Evolutionary conservation across 768 basidiomycete species (phyloP).

Genomic region (Suillus americanus): DNA sequence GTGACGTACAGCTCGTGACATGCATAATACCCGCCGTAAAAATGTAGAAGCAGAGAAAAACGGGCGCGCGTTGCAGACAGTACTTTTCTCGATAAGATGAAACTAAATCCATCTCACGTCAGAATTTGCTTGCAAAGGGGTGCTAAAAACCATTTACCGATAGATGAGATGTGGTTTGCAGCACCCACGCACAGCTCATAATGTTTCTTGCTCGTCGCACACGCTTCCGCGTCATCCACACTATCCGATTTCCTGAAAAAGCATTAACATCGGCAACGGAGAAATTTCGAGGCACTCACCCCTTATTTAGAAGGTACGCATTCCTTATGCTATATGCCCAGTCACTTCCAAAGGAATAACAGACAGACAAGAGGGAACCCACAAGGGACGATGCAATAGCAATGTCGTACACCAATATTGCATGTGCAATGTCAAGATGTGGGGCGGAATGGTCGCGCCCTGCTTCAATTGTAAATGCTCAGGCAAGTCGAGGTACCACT

Average conservation of each 20-base stretch:
- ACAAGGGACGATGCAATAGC: slow-evolving; percentile 79
- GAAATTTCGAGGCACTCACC: slow-evolving; percentile 28
- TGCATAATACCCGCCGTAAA: slow-evolving; percentile 84
- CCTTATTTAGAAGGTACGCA: slow-evolving; percentile 31
- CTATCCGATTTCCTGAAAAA: slow-evolving; percentile 36
- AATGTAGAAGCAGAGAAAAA: slow-evolving; percentile 75
- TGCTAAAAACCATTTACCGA: slow-evolving; percentile 40
- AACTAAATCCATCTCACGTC: slow-evolving; percentile 34
- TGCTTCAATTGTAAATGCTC: slow-evolving; percentile 66
- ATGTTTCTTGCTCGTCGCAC: slow-evolving; percentile 56
- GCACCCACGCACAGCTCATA: slow-evolving; percentile 75
- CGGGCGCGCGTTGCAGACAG: slow-evolving; percentile 58
- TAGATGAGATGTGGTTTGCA: slow-evolving; percentile 76
- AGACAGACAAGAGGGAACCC: slow-evolving; percentile 31
- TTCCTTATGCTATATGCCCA: slow-evolving; percentile 25
- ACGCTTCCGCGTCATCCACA: slow-evolving; percentile 51
- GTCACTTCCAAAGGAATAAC: neutral
- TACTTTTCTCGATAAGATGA: slow-evolving; percentile 62
- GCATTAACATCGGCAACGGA: neutral
- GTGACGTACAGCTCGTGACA: slow-evolving; percentile 61
- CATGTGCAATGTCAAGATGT: slow-evolving; percentile 77
- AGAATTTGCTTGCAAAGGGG: neutral
- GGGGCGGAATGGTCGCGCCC: slow-evolving; percentile 51
- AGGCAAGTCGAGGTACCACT: slow-evolving; percentile 73
- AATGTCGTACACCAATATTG: slow-evolving; percentile 83